Evolutionary conservation across 805 yeast genomes (phyloP), one percentile per base, ranked within the genome.

Genomic region (Wickerhamia fluorescens): DNA sequence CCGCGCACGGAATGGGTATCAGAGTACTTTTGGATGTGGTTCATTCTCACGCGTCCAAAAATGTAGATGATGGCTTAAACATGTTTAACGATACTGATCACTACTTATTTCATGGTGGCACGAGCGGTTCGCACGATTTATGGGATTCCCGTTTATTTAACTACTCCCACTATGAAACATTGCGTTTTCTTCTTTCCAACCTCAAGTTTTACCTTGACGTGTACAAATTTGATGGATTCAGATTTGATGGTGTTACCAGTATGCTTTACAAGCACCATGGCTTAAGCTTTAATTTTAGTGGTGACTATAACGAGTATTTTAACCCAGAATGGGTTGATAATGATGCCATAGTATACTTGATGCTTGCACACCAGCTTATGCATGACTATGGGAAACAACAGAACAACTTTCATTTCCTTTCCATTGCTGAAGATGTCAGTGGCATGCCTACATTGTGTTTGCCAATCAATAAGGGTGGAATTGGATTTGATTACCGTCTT

Each of bases 81-180:
- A 73, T 68, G 70, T 89, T 86, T 57, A 96, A 89, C 54, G 97
- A 97, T 16, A 81, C 96, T 0, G 96, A 89, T 45, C 82, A 85
- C 52, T 95, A 92, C 57, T 82, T 87, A 49, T 89, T 89, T 70
- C 97, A 92, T 49, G 74, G 83, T 10, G 95, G 96, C n/a, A 69
- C 71, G 6, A 82, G 81, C 50, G 98, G 98, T 24, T 68, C 63
- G 40, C 98, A 89, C 53, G 84, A 78, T 30, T 73, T 83, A 46
- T 89, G 98, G 98, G 98, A 89, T 52, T 86, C 96, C n/a, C 71
- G 96, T 41, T 62, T 92, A 36, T 89, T 89, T 66, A 83, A 89
- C 54, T 89, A 89, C 49, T 87, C 95, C 5, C 78, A 74, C 52
- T 85, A 87, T 53, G 97, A 92, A 56, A 94, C 94, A 0, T 66